Evolutionary conservation across 306 rosid species (phyloP), one percentile per base, ranked within the genome.

Genomic region (Mucuna pruriens): DNA sequence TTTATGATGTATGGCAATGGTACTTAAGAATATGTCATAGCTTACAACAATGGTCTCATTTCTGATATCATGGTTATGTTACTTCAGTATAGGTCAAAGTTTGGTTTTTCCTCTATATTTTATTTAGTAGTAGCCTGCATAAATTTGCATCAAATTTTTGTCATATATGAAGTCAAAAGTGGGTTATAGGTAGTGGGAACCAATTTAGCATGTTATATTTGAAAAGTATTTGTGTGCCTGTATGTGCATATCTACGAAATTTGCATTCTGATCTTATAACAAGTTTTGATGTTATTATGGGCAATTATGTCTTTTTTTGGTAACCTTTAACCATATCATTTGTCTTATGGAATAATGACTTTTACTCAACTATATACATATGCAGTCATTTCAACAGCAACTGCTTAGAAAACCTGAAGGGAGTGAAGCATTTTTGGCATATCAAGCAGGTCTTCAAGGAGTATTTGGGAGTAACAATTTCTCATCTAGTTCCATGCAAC

Each of bases 341-440:
- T 72, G 40, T 71, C 44, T 69, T 60, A 58, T 46, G 52, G 40
- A 76, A 62, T 76, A 10, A 51, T 80, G 75, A 69, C 55, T 45
- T 54, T 11, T 74, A 60, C 40, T 80, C 62, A 72, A 82, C 79
- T 74, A 7, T 42, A 11, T 78, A 67, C 77, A 72, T 57, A 51
- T 89, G 85, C 89, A 92, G 98, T 87, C 94, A 70, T 75, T 91
- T 75, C 99, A 90, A 70, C 97, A 91, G 36, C 97, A 93, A 65
- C 86, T 90, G 58, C 91, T 89, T 52, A 88, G 98, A 87, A 93
- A 90, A 84, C 83, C 97, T 78, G 99, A 93, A 86, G 98, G 97
- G 78, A 91, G 82, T 62, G 99, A 95, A 87, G 79, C 95, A 74
- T 79, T 86, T 82, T 60, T 90, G 77, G 87, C 97, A 60, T 93